phyloP scores from a whole-genome alignment of 345 rosid species.

The thale cress (Arabidopsis thaliana) region TAIR10.1 NC_003071.7:13198501-13199000 shows the following conservation, averaged over 20 bases:
- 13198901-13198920: constrained; percentile 97
- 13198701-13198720: constrained; percentile 18
- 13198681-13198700: constrained; percentile 26
- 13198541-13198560: constrained; percentile 33
- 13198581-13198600: constrained; percentile 47
- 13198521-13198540: constrained; percentile 38
- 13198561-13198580: constrained; percentile 45
- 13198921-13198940: constrained; percentile 40
- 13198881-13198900: constrained; percentile 87
- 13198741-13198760: constrained; percentile 58
- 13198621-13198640: constrained; percentile 74
- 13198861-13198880: constrained; percentile 93
- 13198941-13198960: constrained; percentile 7
- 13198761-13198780: constrained; percentile 96
- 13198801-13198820: constrained; percentile 98
- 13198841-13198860: constrained; percentile 91
- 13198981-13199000: constrained; percentile 14
- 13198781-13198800: constrained; percentile 90
- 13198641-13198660: background rate
- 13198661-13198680: constrained; percentile 12
- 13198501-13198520: constrained; percentile 68
- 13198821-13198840: constrained; percentile 94
- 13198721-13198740: constrained; percentile 3
- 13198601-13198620: constrained; percentile 92
- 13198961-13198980: constrained; percentile 15